Conservation (phyloP, 1,139 yeast species). For the Hanseniaspora gamundiae region DNA sequence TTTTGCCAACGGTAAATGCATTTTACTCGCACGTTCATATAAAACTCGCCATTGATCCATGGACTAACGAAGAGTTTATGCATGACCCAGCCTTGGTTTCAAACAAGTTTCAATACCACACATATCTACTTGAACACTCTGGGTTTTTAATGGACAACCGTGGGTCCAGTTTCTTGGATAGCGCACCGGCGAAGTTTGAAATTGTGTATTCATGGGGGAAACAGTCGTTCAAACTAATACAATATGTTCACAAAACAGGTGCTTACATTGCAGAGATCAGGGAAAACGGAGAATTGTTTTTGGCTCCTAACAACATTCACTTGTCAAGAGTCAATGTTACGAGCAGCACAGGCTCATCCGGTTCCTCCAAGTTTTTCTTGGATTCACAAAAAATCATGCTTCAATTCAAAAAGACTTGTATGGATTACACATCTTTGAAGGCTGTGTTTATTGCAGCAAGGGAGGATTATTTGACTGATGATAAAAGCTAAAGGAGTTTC, state of each 20-base stretch:
- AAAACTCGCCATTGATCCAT: slow-evolving; percentile 52
- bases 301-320: slow-evolving; percentile 73
- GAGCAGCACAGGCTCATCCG: slow-evolving; percentile 13
- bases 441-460: slow-evolving; percentile 50
- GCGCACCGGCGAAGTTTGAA: slow-evolving; percentile 39
- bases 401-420: slow-evolving; percentile 53
- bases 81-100: slow-evolving; percentile 28
- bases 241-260: slow-evolving; percentile 83
- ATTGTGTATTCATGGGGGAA: slow-evolving; percentile 85
- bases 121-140: slow-evolving; percentile 47
- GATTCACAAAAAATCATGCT: slow-evolving; percentile 68
- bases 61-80: slow-evolving; percentile 45
- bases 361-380: slow-evolving; percentile 23
- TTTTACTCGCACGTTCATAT: slow-evolving; percentile 77
- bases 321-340: slow-evolving; percentile 45
- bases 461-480: slow-evolving; percentile 19
- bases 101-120: slow-evolving; percentile 49
- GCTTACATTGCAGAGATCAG: slow-evolving; percentile 80
- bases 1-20: slow-evolving; percentile 66
- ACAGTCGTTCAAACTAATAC: slow-evolving; percentile 71
- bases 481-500: not conserved
- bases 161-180: slow-evolving; percentile 51
- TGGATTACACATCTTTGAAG: slow-evolving; percentile 35
- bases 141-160: slow-evolving; percentile 78
- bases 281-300: slow-evolving; percentile 65